Evolutionary conservation across 2,329 filamentous ascomycete species (phyloP).

Genomic region (Dichotomopilus funicola): DNA sequence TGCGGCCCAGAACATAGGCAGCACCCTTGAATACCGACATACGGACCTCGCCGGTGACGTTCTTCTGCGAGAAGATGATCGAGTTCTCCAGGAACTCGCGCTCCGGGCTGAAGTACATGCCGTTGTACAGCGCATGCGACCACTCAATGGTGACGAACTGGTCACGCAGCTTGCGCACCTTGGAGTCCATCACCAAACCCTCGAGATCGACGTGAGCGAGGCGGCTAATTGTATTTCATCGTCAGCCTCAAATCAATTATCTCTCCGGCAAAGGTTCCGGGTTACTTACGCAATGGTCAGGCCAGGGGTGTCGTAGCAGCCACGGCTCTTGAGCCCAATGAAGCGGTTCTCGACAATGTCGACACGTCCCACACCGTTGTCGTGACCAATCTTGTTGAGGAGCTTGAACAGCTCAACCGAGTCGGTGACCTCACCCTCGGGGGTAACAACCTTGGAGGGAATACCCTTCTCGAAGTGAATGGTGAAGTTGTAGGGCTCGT

Average conservation of each 20-base stretch:
- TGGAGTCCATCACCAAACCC: constrained; percentile 46
- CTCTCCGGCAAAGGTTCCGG: neutral
- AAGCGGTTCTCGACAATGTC: constrained; percentile 75
- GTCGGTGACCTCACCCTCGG: constrained; percentile 65
- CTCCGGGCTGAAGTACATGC: constrained; percentile 46
- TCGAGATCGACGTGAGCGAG: constrained; percentile 43
- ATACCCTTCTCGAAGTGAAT: constrained; percentile 63
- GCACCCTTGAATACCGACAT: constrained; percentile 29
- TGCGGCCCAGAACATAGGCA: constrained; percentile 41
- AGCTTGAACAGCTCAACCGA: constrained; percentile 67
- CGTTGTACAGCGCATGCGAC: constrained; percentile 40
- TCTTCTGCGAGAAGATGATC: constrained; percentile 54
- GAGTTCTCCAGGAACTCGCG: constrained; percentile 56
- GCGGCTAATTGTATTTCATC: constrained; percentile 24
- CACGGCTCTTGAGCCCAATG: constrained; percentile 66
- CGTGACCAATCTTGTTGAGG: constrained; percentile 64
- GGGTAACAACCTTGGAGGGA: constrained; percentile 67
- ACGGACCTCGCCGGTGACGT: constrained; percentile 30
- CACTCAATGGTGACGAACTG: constrained; percentile 50
- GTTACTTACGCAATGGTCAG: constrained; percentile 29
- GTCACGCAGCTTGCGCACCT: constrained; percentile 52
- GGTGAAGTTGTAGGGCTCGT: constrained; percentile 65
- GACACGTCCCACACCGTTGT: constrained; percentile 69
- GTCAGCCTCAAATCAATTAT: neutral
- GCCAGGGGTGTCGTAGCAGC: constrained; percentile 68